Conservation (phyloP, 2,329 filamentous ascomycete species). For the Massarina eburnea region DNA sequence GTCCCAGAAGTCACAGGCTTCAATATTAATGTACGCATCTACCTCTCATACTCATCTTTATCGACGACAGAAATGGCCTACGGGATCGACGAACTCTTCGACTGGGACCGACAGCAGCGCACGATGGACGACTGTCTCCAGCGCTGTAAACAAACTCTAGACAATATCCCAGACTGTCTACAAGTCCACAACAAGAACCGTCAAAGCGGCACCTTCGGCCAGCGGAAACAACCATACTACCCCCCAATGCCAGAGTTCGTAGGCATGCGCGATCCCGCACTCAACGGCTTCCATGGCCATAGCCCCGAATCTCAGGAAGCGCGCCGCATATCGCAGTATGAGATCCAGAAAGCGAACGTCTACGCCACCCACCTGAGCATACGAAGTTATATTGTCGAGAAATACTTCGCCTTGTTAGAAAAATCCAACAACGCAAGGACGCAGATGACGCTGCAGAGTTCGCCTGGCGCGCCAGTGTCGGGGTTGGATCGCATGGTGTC, state of each 20-base stretch:
- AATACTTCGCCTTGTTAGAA: slow-evolving; percentile 77
- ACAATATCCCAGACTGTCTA: slow-evolving; percentile 69
- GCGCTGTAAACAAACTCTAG: slow-evolving; percentile 68
- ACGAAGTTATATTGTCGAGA: slow-evolving; percentile 81
- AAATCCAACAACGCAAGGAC: slow-evolving; percentile 54
- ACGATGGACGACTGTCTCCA: slow-evolving; percentile 71
- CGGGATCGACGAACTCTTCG: slow-evolving; percentile 73
- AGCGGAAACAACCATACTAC: slow-evolving; percentile 36
- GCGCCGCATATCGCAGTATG: slow-evolving; percentile 65
- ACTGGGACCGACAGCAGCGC: slow-evolving; percentile 75
- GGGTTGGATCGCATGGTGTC: slow-evolving; percentile 36
- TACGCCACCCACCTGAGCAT: slow-evolving; percentile 80
- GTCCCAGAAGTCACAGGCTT: slow-evolving; percentile 77
- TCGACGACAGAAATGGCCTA: slow-evolving; percentile 81
- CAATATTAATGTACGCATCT: slow-evolving; percentile 76
- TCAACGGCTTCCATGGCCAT: slow-evolving; percentile 24
- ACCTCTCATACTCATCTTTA: slow-evolving; percentile 76
- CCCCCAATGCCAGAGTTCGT: slow-evolving; percentile 41
- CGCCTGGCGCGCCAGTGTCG: slow-evolving; percentile 21
- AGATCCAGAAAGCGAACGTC: slow-evolving; percentile 91
- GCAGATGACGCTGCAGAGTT: slow-evolving; percentile 46
- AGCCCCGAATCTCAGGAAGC: slow-evolving; percentile 39
- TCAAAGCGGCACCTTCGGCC: slow-evolving; percentile 29
- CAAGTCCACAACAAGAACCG: slow-evolving; percentile 53
- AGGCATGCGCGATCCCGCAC: slow-evolving; percentile 27